Percentiles rank a stretch among this genome's conserved stretches.
These are phyloP conservation scores for Colletotrichum sublineola DNA, from an alignment of 2,329 filamentous ascomycete genomes.

Conservation along the genomic window DNA sequence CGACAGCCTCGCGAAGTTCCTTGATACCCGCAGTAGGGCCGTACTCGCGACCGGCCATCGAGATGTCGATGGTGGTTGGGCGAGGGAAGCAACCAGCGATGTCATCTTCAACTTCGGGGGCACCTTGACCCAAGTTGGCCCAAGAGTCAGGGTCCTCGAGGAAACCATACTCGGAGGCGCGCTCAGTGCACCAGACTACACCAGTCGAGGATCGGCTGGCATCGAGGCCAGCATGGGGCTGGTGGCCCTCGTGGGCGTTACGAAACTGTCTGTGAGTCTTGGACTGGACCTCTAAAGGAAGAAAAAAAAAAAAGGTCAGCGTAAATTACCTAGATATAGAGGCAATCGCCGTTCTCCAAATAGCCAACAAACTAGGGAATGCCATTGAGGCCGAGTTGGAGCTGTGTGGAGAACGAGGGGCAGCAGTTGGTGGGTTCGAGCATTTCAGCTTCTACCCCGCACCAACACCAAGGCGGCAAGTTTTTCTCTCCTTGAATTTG, in stretches of 20 bases:
- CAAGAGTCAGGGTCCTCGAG: conserved; percentile 83
- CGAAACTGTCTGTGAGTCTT: conserved; percentile 92
- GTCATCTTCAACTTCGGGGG: conserved; percentile 93
- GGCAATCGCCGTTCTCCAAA: conserved; percentile 2
- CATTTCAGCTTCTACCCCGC: conserved; percentile 40
- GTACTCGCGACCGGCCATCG: conserved; percentile 86
- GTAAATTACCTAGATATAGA: background rate
- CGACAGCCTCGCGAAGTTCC: conserved; percentile 88
- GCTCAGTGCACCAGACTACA: conserved; percentile 93
- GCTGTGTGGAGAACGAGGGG: conserved; percentile 42
- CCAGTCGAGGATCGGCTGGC: conserved; percentile 89
- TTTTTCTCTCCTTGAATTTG: conserved; percentile 24
- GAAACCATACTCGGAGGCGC: conserved; percentile 90
- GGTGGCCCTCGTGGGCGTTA: conserved; percentile 89
- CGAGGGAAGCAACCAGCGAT: conserved; percentile 91
- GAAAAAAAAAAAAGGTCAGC: conserved; percentile 39
- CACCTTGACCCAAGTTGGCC: conserved; percentile 95
- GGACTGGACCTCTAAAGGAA: conserved; percentile 79
- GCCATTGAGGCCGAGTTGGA: conserved; percentile 37
- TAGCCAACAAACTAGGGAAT: conserved; percentile 31
- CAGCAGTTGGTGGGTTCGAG: conserved; percentile 28
- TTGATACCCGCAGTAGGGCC: conserved; percentile 95
- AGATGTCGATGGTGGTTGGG: conserved; percentile 82
- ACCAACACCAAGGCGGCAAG: conserved; percentile 32
- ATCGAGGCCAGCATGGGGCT: conserved; percentile 91